Percentiles rank a stretch among this genome's conserved stretches.
Evolutionary conservation across 345 rosid species (phyloP).

Genomic region (Hibiscus mutabilis): DNA sequence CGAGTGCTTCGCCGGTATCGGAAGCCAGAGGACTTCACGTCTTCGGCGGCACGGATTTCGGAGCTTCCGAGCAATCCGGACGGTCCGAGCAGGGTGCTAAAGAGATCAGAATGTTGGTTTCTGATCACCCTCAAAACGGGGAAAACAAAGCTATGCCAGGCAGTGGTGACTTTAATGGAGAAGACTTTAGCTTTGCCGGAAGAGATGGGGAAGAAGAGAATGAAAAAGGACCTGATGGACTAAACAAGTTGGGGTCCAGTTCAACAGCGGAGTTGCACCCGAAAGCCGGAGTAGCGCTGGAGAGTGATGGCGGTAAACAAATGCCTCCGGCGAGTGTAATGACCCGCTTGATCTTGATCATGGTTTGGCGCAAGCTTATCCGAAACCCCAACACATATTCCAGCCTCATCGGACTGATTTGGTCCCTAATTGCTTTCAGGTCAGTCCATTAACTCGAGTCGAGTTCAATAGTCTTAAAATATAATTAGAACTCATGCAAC

Average conservation of each 20-base stretch:
- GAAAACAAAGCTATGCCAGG: slow-evolving; percentile 52
- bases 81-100: slow-evolving; percentile 82
- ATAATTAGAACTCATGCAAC: too few relatives aligned
- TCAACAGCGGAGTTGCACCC: slow-evolving; percentile 62
- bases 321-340: slow-evolving; percentile 95
- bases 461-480: too few relatives aligned
- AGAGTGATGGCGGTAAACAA: slow-evolving; percentile 28
- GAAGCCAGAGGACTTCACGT: slow-evolving; percentile 70
- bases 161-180: slow-evolving; percentile 42
- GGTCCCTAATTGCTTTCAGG: slow-evolving; percentile 91
- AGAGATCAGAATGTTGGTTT: slow-evolving; percentile 84
- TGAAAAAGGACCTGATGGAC: slow-evolving; percentile 41
- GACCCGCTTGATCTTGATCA: slow-evolving; percentile 87
- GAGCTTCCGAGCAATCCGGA: slow-evolving; percentile 56
- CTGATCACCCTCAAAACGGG: slow-evolving; percentile 69
- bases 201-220: slow-evolving; percentile 44
- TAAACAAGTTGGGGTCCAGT: slow-evolving; percentile 49
- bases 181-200: slow-evolving; percentile 47
- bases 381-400: slow-evolving; percentile 96
- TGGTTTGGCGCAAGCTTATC: slow-evolving; percentile 97
- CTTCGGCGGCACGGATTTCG: slow-evolving; percentile 55
- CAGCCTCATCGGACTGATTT: slow-evolving; percentile 76
- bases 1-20: slow-evolving; percentile 85
- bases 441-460: neutral
- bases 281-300: slow-evolving; percentile 30